Evolutionary conservation across 805 yeast genomes (phyloP), one percentile per base, ranked within the genome.

Genomic region (Myxozyma nipponensis): DNA sequence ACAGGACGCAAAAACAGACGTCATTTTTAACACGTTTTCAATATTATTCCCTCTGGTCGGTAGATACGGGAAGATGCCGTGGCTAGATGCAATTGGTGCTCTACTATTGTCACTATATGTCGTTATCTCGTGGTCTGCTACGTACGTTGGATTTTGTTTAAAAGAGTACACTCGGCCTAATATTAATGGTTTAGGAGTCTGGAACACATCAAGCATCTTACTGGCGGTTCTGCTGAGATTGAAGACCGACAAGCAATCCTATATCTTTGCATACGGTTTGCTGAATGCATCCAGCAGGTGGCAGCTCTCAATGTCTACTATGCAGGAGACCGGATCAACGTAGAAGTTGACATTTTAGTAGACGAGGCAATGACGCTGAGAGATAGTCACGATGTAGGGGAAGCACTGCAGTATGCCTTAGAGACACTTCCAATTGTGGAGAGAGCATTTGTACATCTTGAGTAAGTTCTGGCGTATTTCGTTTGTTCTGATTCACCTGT

Each of bases 381-480:
- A 51, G 95, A 86, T 60, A 73, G 82, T 47, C 95, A 86, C 65
- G 95, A 86, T 63, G 72, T 86, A 32, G 95, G 87, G 2, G 95
- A 85, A 65, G 82, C 90, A 0, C 68, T 86, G 40, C 95, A 86
- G 66, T 86, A 84, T 62, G 85, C 93, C 1, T 72, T 86, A 23
- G 95, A 86, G 57, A 79, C 89, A 0, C 69, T 86, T 52, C 89
- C 91, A 0, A 77, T 73, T 65, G 89, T 86, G 1, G 91, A 86
- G 63, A 71, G 95, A 46, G 88, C 90, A 1, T 86, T 82, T 72
- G 93, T 86, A 17, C 95, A 86, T 63, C 73, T 85, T 28, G 95
- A 86, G 60, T 81, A 81, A 30, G 59, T 50, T 21, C 7, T 36
- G n/a, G 39, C 7, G 7, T 7, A 7, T 36, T 7, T 18, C 39